Evolutionary conservation across 108 stramenopile genomes (phyloP).

Genomic region (Mediolabrus comicus): DNA sequence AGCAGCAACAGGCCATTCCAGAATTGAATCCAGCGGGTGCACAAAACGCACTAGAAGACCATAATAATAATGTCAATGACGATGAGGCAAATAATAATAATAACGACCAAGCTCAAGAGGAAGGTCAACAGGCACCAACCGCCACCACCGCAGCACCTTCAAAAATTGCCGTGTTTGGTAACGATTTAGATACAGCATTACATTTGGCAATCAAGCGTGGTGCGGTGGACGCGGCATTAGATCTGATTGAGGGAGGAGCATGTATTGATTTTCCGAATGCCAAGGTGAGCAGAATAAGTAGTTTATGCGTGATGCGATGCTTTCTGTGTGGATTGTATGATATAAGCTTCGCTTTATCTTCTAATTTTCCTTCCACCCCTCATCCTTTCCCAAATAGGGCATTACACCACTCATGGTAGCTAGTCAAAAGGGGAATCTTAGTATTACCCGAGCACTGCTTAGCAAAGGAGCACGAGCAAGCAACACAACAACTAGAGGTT

Average conservation of each 20-base stretch:
- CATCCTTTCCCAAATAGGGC: slow-evolving; percentile 44
- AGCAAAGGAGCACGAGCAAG: slow-evolving; percentile 37
- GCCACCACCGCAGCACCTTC: not conserved
- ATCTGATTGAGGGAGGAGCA: slow-evolving; percentile 42
- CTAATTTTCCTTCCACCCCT: not conserved
- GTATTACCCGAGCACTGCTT: slow-evolving; percentile 62
- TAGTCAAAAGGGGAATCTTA: slow-evolving; percentile 67
- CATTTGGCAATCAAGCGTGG: slow-evolving; percentile 46
- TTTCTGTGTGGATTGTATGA: no score
- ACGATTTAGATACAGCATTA: slow-evolving; percentile 49
- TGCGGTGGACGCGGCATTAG: slow-evolving; percentile 38
- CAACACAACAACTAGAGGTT: slow-evolving; percentile 54
- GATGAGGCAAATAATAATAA: not conserved
- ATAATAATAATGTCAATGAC: not conserved
- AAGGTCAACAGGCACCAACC: not conserved
- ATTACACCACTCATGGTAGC: slow-evolving; percentile 84
- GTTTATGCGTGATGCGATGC: not conserved
- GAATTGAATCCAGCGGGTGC: not conserved
- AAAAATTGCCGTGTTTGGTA: slow-evolving; percentile 31
- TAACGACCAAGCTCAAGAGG: not conserved
- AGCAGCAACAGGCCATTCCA: not conserved
- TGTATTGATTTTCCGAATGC: slow-evolving; percentile 41
- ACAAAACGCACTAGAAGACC: not conserved
- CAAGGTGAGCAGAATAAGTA: slow-evolving; percentile 20
- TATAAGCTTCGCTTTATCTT: no score